Base-by-base conservation (phyloP, 805 yeast genomes). In the Yarrowia alimentaria region DNA sequence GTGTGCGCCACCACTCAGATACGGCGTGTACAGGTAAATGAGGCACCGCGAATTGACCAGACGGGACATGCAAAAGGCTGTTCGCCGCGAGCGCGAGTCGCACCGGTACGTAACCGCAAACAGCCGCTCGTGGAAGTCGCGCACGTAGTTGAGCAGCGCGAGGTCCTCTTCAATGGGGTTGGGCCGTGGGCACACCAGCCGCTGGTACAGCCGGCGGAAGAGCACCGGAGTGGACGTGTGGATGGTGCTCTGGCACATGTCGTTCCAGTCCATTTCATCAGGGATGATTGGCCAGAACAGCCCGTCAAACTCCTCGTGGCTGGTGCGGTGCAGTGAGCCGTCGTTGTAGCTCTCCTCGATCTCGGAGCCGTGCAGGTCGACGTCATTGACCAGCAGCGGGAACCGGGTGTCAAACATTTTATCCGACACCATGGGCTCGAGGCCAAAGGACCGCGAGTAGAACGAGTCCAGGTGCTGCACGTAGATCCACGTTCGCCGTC, bases 401-500 rank as follows among this genome's bases (percentile, higher is more conserved):
- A 43, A 31, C 1, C 50, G 21, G 2, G 50, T 22, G 5, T 43
- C 50, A 13, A 43, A 43, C 35, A 31, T 43, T 10, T 28, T 40
- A 16, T 43, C 50, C 7, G 14, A 20, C 5, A 43, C 37, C 50
- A 43, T 43, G 16, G 50, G 50, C 16, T 43, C 50, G 3, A 43
- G 20, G 3, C 50, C 50, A 6, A 43, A 43, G 2, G 50, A 43
- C 1, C 50, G 29, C 2, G 50, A 43, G 12, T 43, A 43, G 16
- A 43, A 43, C 9, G 50, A 43, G 30, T 43, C 50, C 29, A 43
- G 7, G 7, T 43, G 50, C 19, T 43, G 50, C 4, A 43, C 14
- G 17, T 43, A 43, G n/a, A 30, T 17, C 50, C 50, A 43, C n/a
- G 50, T 31, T 30, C 50, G 14, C 6, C 50, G 11, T 30, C 50